A percentile compares a stretch with the other conserved stretches of the same genome.
These are phyloP conservation scores for Ogataea polymorpha DNA, from an alignment of 805 yeast genomes.

Conservation along the genomic window DNA sequence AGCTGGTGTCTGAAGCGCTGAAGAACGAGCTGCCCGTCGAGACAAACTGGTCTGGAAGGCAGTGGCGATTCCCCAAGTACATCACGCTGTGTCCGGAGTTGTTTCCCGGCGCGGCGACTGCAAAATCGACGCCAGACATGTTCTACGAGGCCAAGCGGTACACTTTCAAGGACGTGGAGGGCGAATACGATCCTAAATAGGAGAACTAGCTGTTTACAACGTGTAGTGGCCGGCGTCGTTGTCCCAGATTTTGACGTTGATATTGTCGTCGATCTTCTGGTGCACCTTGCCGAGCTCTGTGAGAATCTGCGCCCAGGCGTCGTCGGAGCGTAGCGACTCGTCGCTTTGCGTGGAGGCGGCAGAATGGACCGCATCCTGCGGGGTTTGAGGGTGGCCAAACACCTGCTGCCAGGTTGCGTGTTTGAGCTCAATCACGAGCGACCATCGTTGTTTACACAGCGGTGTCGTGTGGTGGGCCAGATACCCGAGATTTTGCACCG, in stretches of 20 bases:
- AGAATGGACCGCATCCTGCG: no score
- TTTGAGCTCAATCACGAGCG: slow-evolving; percentile 21
- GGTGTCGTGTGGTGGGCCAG: slow-evolving; percentile 27
- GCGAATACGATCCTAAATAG: slow-evolving; percentile 3
- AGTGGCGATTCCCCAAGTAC: slow-evolving; percentile 8
- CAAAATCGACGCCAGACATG: neutral
- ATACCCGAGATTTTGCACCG: slow-evolving; percentile 21
- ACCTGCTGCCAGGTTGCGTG: slow-evolving; percentile 24
- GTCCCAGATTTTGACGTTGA: slow-evolving; percentile 24
- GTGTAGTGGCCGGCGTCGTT: slow-evolving; percentile 19
- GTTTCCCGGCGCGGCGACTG: slow-evolving; percentile 4
- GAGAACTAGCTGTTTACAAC: neutral
- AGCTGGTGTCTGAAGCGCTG: slow-evolving; percentile 24
- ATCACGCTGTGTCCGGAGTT: slow-evolving; percentile 7
- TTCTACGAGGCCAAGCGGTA: slow-evolving; percentile 4
- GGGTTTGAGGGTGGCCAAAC: slow-evolving; percentile 1
- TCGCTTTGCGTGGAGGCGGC: slow-evolving; percentile 4
- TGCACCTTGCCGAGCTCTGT: slow-evolving; percentile 16
- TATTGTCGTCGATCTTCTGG: slow-evolving; percentile 20
- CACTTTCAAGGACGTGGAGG: slow-evolving; percentile 1
- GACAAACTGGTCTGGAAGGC: slow-evolving; percentile 5
- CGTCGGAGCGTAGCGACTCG: slow-evolving; percentile 9
- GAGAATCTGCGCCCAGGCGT: slow-evolving; percentile 18
- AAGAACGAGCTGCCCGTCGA: slow-evolving; percentile 8
- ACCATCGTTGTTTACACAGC: slow-evolving; percentile 29